A percentile compares a stretch with the other conserved stretches of the same genome.
phyloP scores from a whole-genome alignment of 2,329 filamentous ascomycete genomes.

The Paracamarosporium sp. region DNA sequence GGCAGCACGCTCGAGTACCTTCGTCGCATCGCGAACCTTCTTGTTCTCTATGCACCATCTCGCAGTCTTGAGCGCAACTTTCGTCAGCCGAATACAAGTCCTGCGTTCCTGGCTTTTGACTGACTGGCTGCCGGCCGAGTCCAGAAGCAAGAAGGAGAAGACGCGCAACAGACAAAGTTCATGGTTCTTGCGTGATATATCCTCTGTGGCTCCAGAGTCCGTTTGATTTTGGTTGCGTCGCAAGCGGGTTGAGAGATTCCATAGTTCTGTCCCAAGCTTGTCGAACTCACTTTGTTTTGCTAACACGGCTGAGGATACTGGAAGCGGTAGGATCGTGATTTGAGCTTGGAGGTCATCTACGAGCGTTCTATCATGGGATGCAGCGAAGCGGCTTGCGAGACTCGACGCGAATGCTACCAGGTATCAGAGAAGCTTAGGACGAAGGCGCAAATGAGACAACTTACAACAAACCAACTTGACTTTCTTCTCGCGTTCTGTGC shows the following conservation, averaged over 20 bases:
- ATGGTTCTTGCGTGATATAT: constrained; percentile 23
- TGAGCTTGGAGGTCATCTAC: constrained; percentile 48
- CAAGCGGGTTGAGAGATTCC: constrained; percentile 70
- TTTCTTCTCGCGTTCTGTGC: constrained; percentile 45
- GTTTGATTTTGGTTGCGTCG: constrained; percentile 25
- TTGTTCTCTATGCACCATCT: constrained; percentile 67
- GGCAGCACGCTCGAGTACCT: constrained; percentile 69
- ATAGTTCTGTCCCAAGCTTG: constrained; percentile 63
- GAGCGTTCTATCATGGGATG: constrained; percentile 24
- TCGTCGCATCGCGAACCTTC: constrained; percentile 65
- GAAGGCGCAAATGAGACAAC: constrained; percentile 9
- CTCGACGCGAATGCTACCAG: constrained; percentile 40
- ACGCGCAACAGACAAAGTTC: constrained; percentile 50
- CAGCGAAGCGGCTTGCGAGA: constrained; percentile 31
- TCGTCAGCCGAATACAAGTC: constrained; percentile 63
- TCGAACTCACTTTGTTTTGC: constrained; percentile 61
- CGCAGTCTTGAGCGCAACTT: constrained; percentile 70
- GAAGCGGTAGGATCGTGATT: constrained; percentile 49
- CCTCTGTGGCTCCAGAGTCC: constrained; percentile 41
- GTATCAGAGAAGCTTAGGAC: constrained; percentile 13
- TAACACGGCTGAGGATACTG: constrained; percentile 28
- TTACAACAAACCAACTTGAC: constrained; percentile 39
- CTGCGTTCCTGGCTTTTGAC: constrained; percentile 29
- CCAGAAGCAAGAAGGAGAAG: constrained; percentile 73
- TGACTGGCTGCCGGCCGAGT: constrained; percentile 45